phyloP scores from a whole-genome alignment of 331 rosid species.

The Dryas integrifolia region DNA sequence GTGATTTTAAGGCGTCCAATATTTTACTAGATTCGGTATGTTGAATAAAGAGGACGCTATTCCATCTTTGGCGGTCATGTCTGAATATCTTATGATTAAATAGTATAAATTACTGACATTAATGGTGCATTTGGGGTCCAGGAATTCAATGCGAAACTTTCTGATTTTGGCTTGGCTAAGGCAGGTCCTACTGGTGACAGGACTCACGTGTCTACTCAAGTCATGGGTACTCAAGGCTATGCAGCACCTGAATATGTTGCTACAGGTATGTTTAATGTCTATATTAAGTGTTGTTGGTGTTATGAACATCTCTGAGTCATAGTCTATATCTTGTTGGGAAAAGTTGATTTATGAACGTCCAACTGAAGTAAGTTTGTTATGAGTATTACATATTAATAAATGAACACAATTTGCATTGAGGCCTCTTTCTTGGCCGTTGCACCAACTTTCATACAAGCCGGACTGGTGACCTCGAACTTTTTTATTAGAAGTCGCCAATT shows the following conservation, averaged over 20 bases:
- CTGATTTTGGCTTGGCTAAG: conserved; percentile 93
- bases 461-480: background rate
- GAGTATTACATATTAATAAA: background rate
- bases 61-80: background rate
- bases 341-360: background rate
- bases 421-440: background rate
- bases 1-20: conserved; percentile 95
- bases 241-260: conserved; percentile 99
- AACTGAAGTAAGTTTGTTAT: background rate
- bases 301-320: background rate
- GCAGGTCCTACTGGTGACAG: conserved; percentile 95
- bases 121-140: conserved; percentile 34
- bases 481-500: background rate
- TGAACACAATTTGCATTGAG: background rate
- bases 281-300: conserved; percentile 4
- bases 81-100: background rate
- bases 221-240: conserved; percentile 90
- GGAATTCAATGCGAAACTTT: conserved; percentile 91
- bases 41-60: conserved; percentile 3
- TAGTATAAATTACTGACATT: conserved; percentile 7
- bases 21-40: conserved; percentile 86
- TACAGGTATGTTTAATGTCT: conserved; percentile 56
- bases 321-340: background rate
- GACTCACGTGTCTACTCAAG: conserved; percentile 96
- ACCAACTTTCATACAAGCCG: background rate